phyloP scores from a whole-genome alignment of 805 yeast genomes.

The Debaryomyces maramus region DNA sequence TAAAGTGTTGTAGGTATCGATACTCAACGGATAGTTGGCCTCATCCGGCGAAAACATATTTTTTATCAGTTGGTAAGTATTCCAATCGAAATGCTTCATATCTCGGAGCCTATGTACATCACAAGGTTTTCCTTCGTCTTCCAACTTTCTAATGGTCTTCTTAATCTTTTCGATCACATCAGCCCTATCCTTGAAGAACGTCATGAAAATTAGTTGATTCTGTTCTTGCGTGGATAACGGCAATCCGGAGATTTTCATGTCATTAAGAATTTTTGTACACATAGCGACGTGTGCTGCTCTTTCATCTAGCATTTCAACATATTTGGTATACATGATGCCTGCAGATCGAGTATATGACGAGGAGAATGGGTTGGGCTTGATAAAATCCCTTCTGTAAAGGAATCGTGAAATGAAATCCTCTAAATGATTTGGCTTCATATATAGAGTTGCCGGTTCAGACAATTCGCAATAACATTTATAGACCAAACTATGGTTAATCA shows the following conservation, averaged over 20 bases:
- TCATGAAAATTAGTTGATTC: constrained; percentile 24
- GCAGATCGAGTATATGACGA: not conserved
- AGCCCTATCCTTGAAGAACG: constrained; percentile 32
- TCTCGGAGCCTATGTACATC: not conserved
- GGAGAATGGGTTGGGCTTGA: constrained; percentile 24
- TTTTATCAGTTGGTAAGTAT: constrained; percentile 19
- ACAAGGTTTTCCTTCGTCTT: not conserved
- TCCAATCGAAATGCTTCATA: constrained; percentile 18
- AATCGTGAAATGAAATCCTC: constrained; percentile 28
- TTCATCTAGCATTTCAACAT: constrained; percentile 17
- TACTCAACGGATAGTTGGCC: constrained; percentile 7
- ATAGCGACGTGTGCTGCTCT: constrained; percentile 21
- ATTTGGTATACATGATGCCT: constrained; percentile 12
- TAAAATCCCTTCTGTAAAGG: constrained; percentile 23
- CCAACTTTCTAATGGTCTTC: constrained; percentile 5
- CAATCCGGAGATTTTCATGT: constrained; percentile 23
- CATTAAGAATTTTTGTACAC: constrained; percentile 26
- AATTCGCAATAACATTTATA: constrained; percentile 25
- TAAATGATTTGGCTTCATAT: constrained; percentile 26
- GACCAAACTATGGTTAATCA: constrained; percentile 26
- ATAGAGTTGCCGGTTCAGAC: constrained; percentile 25
- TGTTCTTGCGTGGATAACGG: constrained; percentile 33
- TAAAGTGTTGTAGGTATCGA: constrained; percentile 25
- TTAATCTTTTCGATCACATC: constrained; percentile 19
- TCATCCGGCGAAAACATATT: constrained; percentile 9